Conservation (phyloP, 2,329 filamentous ascomycete genomes). For the Pyricularia pennisetigena region DNA sequence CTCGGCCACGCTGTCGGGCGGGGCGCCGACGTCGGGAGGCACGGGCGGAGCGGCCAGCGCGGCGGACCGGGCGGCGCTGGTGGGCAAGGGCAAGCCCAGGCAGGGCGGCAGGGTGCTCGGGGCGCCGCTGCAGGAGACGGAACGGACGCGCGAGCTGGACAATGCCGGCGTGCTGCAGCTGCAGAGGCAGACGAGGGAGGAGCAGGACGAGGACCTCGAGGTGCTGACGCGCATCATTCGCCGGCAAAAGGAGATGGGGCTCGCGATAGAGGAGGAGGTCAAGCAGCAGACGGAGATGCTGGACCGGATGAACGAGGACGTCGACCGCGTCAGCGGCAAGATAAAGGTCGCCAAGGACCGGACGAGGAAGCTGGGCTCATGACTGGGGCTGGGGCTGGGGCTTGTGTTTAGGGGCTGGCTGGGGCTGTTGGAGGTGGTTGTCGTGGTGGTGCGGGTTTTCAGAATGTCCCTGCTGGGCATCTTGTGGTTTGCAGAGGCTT, state of each 20-base stretch:
- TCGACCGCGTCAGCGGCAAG: constrained; percentile 57
- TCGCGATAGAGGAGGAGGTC: constrained; percentile 66
- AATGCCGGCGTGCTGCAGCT: constrained; percentile 65
- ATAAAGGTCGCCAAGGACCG: constrained; percentile 65
- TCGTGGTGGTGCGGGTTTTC: background rate
- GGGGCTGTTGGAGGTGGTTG: background rate
- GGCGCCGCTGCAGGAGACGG: constrained; percentile 63
- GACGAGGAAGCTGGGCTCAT: constrained; percentile 47
- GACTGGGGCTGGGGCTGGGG: background rate
- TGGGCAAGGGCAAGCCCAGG: constrained; percentile 25
- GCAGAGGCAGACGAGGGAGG: constrained; percentile 62
- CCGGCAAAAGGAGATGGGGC: constrained; percentile 67
- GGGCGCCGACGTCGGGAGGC: constrained; percentile 33
- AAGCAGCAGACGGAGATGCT: constrained; percentile 63
- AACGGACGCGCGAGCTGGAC: constrained; percentile 65
- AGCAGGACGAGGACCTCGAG: constrained; percentile 66
- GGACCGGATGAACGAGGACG: constrained; percentile 54
- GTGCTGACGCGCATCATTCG: constrained; percentile 59
- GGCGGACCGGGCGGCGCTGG: constrained; percentile 39
- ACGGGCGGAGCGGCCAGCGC: constrained; percentile 37
- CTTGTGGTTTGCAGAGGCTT: background rate
- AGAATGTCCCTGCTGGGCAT: background rate
- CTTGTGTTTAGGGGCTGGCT: background rate
- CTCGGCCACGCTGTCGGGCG: constrained; percentile 41
- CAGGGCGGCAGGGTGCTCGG: constrained; percentile 56